Evolutionary conservation across 139 green algal species (phyloP).

Genomic region (Edaphochlamys debaryana): DNA sequence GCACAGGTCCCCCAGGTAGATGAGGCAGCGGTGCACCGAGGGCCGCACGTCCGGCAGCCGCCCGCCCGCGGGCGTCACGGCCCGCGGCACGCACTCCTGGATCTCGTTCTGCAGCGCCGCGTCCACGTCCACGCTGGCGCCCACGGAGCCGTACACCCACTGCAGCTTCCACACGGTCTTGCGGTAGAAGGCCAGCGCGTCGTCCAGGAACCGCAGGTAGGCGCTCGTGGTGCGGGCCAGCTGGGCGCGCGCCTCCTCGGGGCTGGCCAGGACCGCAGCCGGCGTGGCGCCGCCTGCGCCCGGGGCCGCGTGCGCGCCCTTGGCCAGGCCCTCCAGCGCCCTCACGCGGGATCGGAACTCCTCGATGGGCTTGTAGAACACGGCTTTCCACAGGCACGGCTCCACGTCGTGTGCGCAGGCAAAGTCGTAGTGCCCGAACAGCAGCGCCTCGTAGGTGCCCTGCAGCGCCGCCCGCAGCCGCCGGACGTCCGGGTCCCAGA

Average conservation of each 20-base stretch:
- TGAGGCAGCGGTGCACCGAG: constrained; percentile 69
- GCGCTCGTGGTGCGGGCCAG: constrained; percentile 20
- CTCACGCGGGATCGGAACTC: constrained; percentile 72
- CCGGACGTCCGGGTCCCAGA: constrained; percentile 70
- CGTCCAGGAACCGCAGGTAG: constrained; percentile 74
- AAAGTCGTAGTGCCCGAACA: constrained; percentile 68
- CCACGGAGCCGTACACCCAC: constrained; percentile 50
- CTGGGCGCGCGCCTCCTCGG: constrained; percentile 39
- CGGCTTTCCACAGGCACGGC: constrained; percentile 72
- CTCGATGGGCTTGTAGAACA: constrained; percentile 82
- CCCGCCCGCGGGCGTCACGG: too few species aligned
- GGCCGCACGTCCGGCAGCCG: background rate
- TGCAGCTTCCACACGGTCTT: constrained; percentile 69
- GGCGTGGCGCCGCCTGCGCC: background rate
- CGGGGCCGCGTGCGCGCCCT: background rate
- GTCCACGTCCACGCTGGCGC: constrained; percentile 43
- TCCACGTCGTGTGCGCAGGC: constrained; percentile 62
- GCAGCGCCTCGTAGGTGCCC: constrained; percentile 57
- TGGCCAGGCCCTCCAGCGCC: constrained; percentile 13
- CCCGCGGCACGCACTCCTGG: constrained; percentile 24
- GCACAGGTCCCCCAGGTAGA: constrained; percentile 78
- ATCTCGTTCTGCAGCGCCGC: constrained; percentile 46
- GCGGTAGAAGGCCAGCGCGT: constrained; percentile 74
- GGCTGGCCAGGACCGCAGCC: background rate
- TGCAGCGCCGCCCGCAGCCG: constrained; percentile 61